These are phyloP conservation scores for Pilobolus umbonatus DNA, from an alignment of 192 early-diverging fungal species.

Conservation along the genomic window DNA sequence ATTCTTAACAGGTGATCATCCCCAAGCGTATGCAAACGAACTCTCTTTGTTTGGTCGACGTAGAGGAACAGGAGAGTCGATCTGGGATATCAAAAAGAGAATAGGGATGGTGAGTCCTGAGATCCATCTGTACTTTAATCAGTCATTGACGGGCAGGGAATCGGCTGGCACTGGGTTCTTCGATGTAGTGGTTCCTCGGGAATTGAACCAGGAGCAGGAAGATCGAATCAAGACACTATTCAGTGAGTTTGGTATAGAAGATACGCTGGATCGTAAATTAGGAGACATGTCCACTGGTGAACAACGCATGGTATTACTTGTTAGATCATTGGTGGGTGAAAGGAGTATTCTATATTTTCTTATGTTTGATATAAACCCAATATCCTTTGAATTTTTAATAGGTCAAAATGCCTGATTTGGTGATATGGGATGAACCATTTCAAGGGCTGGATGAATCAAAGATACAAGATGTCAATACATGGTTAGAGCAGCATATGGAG, in stretches of 20 bases:
- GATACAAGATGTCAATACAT: slow-evolving; percentile 36
- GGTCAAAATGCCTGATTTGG: slow-evolving; percentile 39
- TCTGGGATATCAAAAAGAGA: slow-evolving; percentile 54
- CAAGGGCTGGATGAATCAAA: slow-evolving; percentile 48
- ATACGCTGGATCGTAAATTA: slow-evolving; percentile 13
- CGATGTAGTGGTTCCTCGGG: slow-evolving; percentile 31
- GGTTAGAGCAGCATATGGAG: slow-evolving; percentile 40
- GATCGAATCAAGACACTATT: slow-evolving; percentile 11
- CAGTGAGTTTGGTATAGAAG: slow-evolving; percentile 24
- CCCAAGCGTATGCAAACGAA: slow-evolving; percentile 54
- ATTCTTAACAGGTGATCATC: slow-evolving; percentile 52
- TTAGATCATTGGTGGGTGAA: slow-evolving; percentile 34
- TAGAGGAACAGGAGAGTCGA: slow-evolving; percentile 49
- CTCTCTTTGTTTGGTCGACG: slow-evolving; percentile 46
- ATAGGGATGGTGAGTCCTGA: slow-evolving; percentile 49
- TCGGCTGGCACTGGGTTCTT: slow-evolving; percentile 41
- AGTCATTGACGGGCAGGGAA: slow-evolving; percentile 28
- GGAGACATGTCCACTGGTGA: slow-evolving; percentile 43
- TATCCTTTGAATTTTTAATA: neutral
- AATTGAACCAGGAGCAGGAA: slow-evolving; percentile 12
- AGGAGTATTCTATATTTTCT: neutral
- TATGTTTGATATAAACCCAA: neutral
- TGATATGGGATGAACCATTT: slow-evolving; percentile 58
- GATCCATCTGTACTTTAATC: slow-evolving; percentile 52
- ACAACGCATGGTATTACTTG: slow-evolving; percentile 46